Conservation (phyloP, 208 protist genomes). For the Leptomonas seymouri region DNA sequence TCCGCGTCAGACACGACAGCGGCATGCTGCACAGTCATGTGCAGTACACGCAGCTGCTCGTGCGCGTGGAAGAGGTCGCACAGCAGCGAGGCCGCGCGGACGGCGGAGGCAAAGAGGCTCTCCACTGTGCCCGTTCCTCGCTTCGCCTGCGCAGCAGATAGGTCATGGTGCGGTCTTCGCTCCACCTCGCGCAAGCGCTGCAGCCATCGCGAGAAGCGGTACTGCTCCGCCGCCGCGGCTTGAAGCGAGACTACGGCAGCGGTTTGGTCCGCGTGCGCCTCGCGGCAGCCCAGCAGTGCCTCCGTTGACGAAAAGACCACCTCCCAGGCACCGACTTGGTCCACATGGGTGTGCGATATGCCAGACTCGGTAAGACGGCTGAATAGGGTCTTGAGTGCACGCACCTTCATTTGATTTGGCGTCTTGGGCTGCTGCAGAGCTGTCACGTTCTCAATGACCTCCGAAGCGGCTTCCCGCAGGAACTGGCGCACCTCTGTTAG, state of each 20-base stretch:
- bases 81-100: conserved; percentile 41
- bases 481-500: conserved; percentile 51
- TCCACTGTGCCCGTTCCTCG: conserved; percentile 73
- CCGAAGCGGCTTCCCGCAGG: conserved; percentile 43
- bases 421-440: conserved; percentile 82
- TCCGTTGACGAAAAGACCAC: conserved; percentile 70
- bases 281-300: conserved; percentile 58
- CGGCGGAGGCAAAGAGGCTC: conserved; percentile 64
- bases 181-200: conserved; percentile 86
- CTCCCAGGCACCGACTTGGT: conserved; percentile 65
- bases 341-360: conserved; percentile 77
- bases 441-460: conserved; percentile 78
- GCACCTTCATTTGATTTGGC: conserved; percentile 81
- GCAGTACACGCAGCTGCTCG: conserved; percentile 44
- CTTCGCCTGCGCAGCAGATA: conserved; percentile 83
- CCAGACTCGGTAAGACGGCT: conserved; percentile 70
- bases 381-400: conserved; percentile 89
- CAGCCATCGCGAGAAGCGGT: conserved; percentile 80
- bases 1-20: conserved; percentile 11
- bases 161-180: conserved; percentile 80
- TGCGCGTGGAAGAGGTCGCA: conserved; percentile 42
- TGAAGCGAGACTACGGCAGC: conserved; percentile 22
- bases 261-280: conserved; percentile 37
- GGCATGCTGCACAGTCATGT: conserved; percentile 32
- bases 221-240: conserved; percentile 56